These are phyloP conservation scores for Bryoerythrophyllum caledonicum DNA, from an alignment of 225 moss, liverwort and hornwort genomes.

Conservation along the genomic window DNA sequence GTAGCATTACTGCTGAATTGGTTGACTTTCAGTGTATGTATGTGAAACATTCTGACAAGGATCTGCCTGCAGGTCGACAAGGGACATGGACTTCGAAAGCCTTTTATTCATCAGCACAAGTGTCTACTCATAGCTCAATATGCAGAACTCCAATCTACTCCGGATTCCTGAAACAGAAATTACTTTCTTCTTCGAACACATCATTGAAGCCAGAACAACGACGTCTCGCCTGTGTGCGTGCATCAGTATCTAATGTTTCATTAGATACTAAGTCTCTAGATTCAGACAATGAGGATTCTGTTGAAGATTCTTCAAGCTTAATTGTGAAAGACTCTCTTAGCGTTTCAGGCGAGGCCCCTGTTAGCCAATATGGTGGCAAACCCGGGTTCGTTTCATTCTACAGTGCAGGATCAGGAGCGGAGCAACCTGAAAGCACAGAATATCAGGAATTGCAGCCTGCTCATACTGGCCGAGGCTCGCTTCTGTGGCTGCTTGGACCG, in stretches of 20 bases:
- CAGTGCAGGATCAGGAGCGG: conserved; percentile 15
- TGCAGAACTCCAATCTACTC: too few relatives aligned
- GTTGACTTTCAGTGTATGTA: background rate
- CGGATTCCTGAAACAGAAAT: too few relatives aligned
- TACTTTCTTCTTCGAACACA: too few relatives aligned
- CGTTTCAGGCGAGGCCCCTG: conserved; percentile 47
- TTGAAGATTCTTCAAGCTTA: conserved; percentile 39
- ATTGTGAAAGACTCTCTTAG: conserved; percentile 38
- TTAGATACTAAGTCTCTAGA: conserved; percentile 27
- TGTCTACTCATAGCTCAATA: conserved; percentile 22
- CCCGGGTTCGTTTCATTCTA: conserved; percentile 55
- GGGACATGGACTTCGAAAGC: conserved; percentile 23
- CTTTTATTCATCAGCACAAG: conserved; percentile 30
- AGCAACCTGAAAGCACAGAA: conserved; percentile 33
- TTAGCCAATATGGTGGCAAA: conserved; percentile 48
- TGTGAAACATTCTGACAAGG: background rate
- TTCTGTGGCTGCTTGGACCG: conserved; percentile 84
- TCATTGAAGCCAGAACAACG: too few relatives aligned
- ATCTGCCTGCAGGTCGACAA: conserved; percentile 49
- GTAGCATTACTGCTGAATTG: too few relatives aligned
- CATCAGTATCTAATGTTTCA: conserved; percentile 35
- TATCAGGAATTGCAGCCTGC: conserved; percentile 30
- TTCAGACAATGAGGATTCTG: conserved; percentile 31
- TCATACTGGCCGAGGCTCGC: conserved; percentile 27
- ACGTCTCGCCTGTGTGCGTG: too few relatives aligned